Evolutionary conservation across 768 basidiomycete species (phyloP).

Genomic region (Inosperma sp.): DNA sequence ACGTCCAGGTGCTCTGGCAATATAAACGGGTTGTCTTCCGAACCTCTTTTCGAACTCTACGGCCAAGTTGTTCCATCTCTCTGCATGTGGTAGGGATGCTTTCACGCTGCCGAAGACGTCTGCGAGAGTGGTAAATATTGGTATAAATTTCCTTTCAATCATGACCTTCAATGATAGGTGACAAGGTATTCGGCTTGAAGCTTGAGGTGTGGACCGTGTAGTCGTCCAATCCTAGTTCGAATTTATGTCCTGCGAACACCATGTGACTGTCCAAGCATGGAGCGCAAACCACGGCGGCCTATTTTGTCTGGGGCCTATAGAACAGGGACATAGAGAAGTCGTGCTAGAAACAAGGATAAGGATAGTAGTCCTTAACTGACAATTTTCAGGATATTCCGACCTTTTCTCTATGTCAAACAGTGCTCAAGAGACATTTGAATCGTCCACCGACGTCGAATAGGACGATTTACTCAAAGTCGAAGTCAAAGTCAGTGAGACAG

Average conservation of each 20-base stretch:
- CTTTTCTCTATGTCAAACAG: no score
- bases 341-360: background rate
- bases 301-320: background rate
- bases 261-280: constrained; percentile 1
- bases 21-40: constrained; percentile 61
- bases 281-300: no score
- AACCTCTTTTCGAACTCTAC: constrained; percentile 60
- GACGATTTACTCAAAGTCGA: no score
- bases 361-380: no score
- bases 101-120: constrained; percentile 52
- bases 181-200: background rate
- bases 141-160: constrained; percentile 56
- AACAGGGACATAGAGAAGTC: background rate
- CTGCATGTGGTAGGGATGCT: constrained; percentile 51
- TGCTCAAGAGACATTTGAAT: no score
- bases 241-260: background rate
- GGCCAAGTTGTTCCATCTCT: constrained; percentile 58
- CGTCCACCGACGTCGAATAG: no score
- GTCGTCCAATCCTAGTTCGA: no score
- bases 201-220: background rate
- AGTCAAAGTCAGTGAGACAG: no score
- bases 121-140: constrained; percentile 53
- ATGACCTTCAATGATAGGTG: constrained; percentile 28
- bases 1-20: constrained; percentile 74
- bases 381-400: no score